Evolutionary conservation across 2,329 filamentous ascomycete genomes (phyloP).

Genomic region (Xylariaceae sp.): DNA sequence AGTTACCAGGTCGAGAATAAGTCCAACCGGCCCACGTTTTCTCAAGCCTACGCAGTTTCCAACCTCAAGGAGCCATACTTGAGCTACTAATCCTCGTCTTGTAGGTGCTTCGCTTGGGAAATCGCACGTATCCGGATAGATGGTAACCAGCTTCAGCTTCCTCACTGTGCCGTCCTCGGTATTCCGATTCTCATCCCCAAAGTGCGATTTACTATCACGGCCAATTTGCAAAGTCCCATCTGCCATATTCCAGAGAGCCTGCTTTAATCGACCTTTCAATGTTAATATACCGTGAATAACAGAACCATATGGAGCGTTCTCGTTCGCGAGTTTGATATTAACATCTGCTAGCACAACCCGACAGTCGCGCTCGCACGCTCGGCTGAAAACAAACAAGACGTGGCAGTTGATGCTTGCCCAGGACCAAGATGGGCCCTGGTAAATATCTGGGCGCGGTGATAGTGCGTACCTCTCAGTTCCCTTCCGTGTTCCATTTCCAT

Average conservation of each 20-base stretch:
- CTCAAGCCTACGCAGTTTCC: conserved; percentile 3
- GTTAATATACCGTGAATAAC: conserved; percentile 2
- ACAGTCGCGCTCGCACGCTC: conserved; percentile 4
- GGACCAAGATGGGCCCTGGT: conserved; percentile 15
- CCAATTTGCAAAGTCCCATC: not conserved
- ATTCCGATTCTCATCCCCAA: not conserved
- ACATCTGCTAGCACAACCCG: conserved; percentile 4
- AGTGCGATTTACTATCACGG: not conserved
- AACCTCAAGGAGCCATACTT: conserved; percentile 7
- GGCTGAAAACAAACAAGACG: conserved; percentile 4
- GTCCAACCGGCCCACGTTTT: conserved; percentile 16
- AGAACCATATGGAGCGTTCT: not conserved
- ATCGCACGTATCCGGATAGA: not conserved
- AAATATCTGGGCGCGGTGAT: not conserved
- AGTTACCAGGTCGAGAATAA: conserved; percentile 1
- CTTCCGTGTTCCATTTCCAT: too few relatives aligned
- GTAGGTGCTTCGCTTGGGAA: not conserved
- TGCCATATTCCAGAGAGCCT: not conserved
- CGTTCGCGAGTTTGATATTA: conserved; percentile 1
- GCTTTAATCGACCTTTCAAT: conserved; percentile 3
- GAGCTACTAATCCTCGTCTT: not conserved
- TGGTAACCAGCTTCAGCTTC: not conserved
- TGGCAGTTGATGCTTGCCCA: conserved; percentile 2
- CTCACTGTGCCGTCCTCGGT: not conserved
- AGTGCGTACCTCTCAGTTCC: too few relatives aligned